Base-by-base conservation (phyloP, 441 rosid genomes). In the Geranium incanum region DNA sequence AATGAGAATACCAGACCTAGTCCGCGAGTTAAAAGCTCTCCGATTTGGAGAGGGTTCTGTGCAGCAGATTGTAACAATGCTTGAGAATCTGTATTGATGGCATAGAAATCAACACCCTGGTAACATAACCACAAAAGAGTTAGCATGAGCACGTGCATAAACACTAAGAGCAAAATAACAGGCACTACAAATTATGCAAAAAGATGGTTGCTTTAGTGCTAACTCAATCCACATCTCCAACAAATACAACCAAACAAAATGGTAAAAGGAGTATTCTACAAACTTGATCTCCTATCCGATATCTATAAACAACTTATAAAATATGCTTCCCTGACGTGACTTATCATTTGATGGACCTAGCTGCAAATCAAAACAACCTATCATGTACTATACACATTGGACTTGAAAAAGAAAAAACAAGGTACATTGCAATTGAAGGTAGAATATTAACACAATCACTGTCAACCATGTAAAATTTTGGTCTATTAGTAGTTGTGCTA, bases 21-120 rank as follows among this genome's bases (percentile, higher is more conserved):
- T 66, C 99, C 99, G 60, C 97, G 99, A 74, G 99, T 94, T 84
- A 92, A 73, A 74, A 87, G 91, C 84, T 94, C 99, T 77, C 99
- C 99, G 76, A 92, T 92, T 80, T 92, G 97, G 73, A 94, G 86
- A 2, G 97, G 97, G 78, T 90, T 80, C 78, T 85, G 78, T 0
- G 99, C 97, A 72, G 92, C 86, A 70, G 98, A 88, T 82, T 86
- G 95, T 72, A 91, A 71, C 62, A 94, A 83, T 57, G 98, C 95
- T 84, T 94, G 98, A 38, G 97, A 81, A 83, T 91, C 98, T 0
- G 97, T 93, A 84, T 93, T 93, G 77, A 93, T 86, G 63, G 96
- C 91, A 72, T 91, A 91, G 82, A 93, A 93, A 83, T 93, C 96
- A 69, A 93, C 88, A 70, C 93, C 90, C 98, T 93, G 74, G 28